Evolutionary conservation across 2,329 filamentous ascomycete species (phyloP).

Genomic region (Shiraia sp.): DNA sequence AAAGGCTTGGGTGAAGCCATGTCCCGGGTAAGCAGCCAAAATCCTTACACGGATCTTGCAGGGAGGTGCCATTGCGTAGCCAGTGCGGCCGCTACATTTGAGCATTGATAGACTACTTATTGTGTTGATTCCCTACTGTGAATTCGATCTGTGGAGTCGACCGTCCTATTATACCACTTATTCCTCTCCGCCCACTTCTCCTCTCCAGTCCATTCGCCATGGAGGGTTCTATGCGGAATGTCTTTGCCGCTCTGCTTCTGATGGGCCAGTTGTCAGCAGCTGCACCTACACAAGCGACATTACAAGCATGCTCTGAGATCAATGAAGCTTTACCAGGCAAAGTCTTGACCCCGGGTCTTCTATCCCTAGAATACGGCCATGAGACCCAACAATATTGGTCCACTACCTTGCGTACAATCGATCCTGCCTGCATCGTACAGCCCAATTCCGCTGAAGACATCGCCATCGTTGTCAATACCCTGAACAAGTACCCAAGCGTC

Average conservation of each 20-base stretch:
- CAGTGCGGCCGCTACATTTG: no score
- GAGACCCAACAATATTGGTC: constrained; percentile 30
- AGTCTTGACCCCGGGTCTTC: constrained; percentile 17
- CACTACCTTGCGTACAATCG: constrained; percentile 16
- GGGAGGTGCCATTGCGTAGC: no score
- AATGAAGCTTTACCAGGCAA: constrained; percentile 21
- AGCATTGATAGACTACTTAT: no score
- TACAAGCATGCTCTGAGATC: constrained; percentile 23
- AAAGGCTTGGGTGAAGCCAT: no score
- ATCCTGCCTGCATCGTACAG: constrained; percentile 31
- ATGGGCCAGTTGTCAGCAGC: constrained; percentile 5
- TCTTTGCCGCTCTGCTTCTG: constrained; percentile 12
- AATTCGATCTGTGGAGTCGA: no score
- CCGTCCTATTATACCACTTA: no score
- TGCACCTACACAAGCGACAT: constrained; percentile 20
- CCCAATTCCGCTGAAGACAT: constrained; percentile 29
- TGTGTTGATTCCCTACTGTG: no score
- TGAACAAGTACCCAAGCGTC: constrained; percentile 24
- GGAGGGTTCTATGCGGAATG: constrained; percentile 2
- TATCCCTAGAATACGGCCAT: constrained; percentile 19
- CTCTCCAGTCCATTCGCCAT: constrained; percentile 4
- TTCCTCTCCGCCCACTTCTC: no score
- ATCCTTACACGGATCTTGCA: no score
- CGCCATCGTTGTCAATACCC: constrained; percentile 24
- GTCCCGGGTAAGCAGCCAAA: no score